phyloP scores from a whole-genome alignment of 2,329 filamentous ascomycete species.

The Alternaria metachromatica region DNA sequence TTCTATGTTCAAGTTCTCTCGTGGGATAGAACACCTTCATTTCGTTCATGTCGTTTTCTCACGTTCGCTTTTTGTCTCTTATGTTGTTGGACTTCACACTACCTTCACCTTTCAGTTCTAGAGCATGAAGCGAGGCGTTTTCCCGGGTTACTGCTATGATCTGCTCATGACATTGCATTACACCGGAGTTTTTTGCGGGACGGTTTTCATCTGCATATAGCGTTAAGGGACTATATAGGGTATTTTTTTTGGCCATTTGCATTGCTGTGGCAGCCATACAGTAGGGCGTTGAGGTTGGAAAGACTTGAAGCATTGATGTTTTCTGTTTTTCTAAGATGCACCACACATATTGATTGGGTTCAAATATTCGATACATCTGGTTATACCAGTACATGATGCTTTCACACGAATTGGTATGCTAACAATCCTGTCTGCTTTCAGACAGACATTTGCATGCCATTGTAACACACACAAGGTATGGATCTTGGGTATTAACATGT shows the following conservation, averaged over 20 bases:
- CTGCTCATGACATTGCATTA: slow-evolving; percentile 16
- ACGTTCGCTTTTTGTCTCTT: slow-evolving; percentile 7
- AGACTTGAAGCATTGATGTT: background rate
- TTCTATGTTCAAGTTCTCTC: background rate
- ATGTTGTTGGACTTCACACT: background rate
- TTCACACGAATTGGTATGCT: background rate
- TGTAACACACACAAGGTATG: background rate
- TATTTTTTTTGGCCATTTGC: background rate
- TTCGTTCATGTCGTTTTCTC: slow-evolving; percentile 9
- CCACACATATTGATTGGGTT: background rate
- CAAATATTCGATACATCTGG: background rate
- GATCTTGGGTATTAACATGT: background rate
- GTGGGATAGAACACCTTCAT: slow-evolving; percentile 1
- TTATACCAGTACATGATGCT: background rate
- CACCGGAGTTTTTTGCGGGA: slow-evolving; percentile 13
- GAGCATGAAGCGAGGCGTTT: slow-evolving; percentile 16
- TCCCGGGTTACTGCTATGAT: slow-evolving; percentile 17
- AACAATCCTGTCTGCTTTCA: background rate
- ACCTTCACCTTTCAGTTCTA: background rate
- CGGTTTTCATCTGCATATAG: background rate
- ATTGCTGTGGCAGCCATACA: background rate
- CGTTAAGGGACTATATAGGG: background rate
- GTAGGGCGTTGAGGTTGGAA: background rate
- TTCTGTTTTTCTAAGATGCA: background rate
- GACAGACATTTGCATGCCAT: background rate